phyloP scores from a whole-genome alignment of 2,329 filamentous ascomycete genomes.

The Colletotrichum trifolii region DNA sequence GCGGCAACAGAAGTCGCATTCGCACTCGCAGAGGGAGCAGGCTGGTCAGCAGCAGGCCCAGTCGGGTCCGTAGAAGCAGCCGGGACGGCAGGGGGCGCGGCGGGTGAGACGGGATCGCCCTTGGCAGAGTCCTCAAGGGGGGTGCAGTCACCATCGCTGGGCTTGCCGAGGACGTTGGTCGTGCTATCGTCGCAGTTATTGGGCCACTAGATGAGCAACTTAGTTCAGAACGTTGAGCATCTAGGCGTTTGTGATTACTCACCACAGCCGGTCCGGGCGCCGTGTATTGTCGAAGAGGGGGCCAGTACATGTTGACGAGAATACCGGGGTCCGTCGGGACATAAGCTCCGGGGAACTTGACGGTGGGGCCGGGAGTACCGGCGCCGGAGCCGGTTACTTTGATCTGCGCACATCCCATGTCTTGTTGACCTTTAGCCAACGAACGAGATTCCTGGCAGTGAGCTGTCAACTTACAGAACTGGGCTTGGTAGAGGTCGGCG shows the following conservation, averaged over 20 bases:
- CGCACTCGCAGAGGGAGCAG: too few species aligned
- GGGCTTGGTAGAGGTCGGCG: conserved; percentile 35
- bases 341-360: conserved; percentile 53
- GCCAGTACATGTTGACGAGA: neutral
- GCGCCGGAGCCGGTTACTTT: conserved; percentile 51
- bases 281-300: neutral
- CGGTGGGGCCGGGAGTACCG: conserved; percentile 49
- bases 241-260: neutral
- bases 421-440: too few species aligned
- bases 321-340: neutral
- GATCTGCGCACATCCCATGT: conserved; percentile 56
- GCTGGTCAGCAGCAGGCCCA: too few species aligned
- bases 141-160: conserved; percentile 49
- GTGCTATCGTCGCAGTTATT: conserved; percentile 49
- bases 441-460: too few species aligned
- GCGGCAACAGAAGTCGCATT: too few species aligned
- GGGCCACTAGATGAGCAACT: conserved; percentile 41
- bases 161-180: conserved; percentile 45
- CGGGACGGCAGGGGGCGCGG: too few species aligned
- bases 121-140: neutral
- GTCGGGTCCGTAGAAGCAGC: too few species aligned
- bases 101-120: too few species aligned
- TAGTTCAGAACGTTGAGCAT: neutral
- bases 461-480: conserved; percentile 44
- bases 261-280: neutral